Base-by-base conservation (phyloP, 140 eudicot genomes). In the Stevia rebaudiana region DNA sequence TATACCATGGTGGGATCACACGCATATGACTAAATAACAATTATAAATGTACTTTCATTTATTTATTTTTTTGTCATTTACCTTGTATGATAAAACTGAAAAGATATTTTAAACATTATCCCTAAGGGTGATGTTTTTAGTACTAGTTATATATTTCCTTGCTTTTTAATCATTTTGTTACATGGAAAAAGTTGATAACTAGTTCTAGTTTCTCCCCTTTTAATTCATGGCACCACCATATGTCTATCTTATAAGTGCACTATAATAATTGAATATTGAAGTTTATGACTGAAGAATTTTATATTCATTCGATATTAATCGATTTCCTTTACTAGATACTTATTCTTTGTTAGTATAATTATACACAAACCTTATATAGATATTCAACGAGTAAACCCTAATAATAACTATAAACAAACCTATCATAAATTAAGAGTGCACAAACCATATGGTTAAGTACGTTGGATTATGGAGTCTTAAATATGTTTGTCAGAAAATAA, bases 1-100 rank as follows among this genome's bases (percentile, higher is more conserved):
- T 68, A 3, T 42, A 56, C 67, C 58, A 69, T 69, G 74, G 74
- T 56, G 74, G 74, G 74, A 69, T 69, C 74, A 69, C 31, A 69
- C 15, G 74, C 74, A 69, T 69, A 69, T 69, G 74, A 33, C 36
- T 30, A 64, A 31, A 63, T 33, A 55, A 55, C 23, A 28, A 28
- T 4, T 8, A 25, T 49, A 49, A 19, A 2, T 9, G 1, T 19
- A 28, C 16, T 46, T 22, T 16, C 40, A 11, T 39, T 41, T 10
- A 41, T 24, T 28, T 69, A 11, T 3, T 3, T 54, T 31, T 69
- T 69, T 69, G 67, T 46, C 74, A 69, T 30, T 69, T 69, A 69
- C 49, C 74, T 33, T 57, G 36, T 57, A 56, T 18, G 17, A 31
- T 19, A 43, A 18, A 12, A 7, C 33, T 8, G 1, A 57, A 43